These are phyloP conservation scores for Phytophthora sansomeana DNA, from an alignment of 352 stramenopile genomes.

Conservation along the genomic window DNA sequence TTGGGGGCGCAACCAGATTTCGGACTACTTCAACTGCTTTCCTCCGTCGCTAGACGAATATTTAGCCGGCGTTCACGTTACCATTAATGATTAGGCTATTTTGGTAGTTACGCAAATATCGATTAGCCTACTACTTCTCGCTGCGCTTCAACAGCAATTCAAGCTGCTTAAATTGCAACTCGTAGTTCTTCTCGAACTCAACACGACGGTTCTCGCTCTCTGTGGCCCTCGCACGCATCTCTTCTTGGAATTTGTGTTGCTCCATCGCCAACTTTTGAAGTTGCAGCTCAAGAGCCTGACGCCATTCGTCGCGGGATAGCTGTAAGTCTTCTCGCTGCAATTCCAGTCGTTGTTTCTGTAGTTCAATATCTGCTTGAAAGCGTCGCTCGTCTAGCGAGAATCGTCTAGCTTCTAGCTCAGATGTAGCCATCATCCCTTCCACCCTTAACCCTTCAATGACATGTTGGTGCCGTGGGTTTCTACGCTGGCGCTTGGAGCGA, in stretches of 20 bases:
- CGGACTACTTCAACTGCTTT: background rate
- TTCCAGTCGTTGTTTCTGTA: too few species aligned
- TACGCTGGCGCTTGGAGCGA: conserved; percentile 1
- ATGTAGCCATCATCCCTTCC: too few species aligned
- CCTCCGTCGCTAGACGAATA: conserved; percentile 5
- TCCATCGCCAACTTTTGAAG: conserved; percentile 1
- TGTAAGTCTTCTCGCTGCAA: background rate
- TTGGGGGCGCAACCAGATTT: background rate
- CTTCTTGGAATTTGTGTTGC: conserved; percentile 2
- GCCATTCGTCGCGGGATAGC: background rate
- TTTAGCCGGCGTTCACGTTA: too few species aligned
- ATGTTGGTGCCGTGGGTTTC: too few species aligned
- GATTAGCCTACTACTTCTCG: too few species aligned
- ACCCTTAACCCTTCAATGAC: too few species aligned
- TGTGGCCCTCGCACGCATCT: background rate
- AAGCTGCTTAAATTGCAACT: background rate
- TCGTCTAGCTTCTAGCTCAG: background rate
- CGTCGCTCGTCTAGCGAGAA: conserved; percentile 1
- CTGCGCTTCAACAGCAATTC: background rate
- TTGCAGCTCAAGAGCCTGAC: background rate
- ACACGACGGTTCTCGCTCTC: too few species aligned
- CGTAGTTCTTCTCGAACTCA: too few species aligned
- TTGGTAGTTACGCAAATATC: too few species aligned
- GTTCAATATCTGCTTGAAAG: background rate
- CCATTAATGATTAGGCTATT: too few species aligned